Percentiles rank a stretch among this genome's conserved stretches.
These are phyloP conservation scores for Zygoascus flipseniorum DNA, from an alignment of 805 yeast genomes.

Conservation along the genomic window DNA sequence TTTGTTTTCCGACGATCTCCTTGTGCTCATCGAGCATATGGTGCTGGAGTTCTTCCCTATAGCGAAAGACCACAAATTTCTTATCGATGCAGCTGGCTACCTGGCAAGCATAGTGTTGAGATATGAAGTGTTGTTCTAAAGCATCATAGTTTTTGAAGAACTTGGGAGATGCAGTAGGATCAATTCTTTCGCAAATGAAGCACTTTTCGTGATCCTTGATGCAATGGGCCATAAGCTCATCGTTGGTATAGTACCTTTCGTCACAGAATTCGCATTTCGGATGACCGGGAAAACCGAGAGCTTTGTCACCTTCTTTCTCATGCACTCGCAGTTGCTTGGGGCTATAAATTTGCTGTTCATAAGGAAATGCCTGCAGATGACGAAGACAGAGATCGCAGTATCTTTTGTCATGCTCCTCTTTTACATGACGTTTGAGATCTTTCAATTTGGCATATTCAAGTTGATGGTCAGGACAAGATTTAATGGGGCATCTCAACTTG, in stretches of 20 bases:
- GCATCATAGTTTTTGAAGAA: slow-evolving; percentile 72
- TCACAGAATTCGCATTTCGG: slow-evolving; percentile 80
- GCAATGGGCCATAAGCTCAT: slow-evolving; percentile 75
- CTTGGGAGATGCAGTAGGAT: slow-evolving; percentile 46
- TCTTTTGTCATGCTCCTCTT: slow-evolving; percentile 47
- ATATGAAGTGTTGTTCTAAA: slow-evolving; percentile 65
- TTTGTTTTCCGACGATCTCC: slow-evolving; percentile 40
- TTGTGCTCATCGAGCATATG: slow-evolving; percentile 84
- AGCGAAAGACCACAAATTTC: slow-evolving; percentile 85
- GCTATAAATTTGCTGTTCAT: slow-evolving; percentile 57
- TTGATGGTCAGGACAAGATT: slow-evolving; percentile 24
- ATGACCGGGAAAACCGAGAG: slow-evolving; percentile 72
- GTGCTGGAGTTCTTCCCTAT: slow-evolving; percentile 76
- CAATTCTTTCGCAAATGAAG: slow-evolving; percentile 70
- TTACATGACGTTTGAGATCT: slow-evolving; percentile 56
- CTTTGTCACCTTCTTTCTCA: slow-evolving; percentile 59
- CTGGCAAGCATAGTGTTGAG: slow-evolving; percentile 68
- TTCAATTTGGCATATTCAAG: slow-evolving; percentile 43
- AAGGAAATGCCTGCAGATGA: slow-evolving; percentile 69
- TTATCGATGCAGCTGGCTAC: slow-evolving; percentile 75
- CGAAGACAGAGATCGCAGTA: slow-evolving; percentile 71
- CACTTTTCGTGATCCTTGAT: slow-evolving; percentile 82
- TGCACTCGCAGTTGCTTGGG: slow-evolving; percentile 60
- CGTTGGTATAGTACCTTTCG: slow-evolving; percentile 76
- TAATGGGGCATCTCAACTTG: slow-evolving; percentile 48